A percentile compares a stretch with the other conserved stretches of the same genome.
Evolutionary conservation across 2,329 filamentous ascomycete species (phyloP).

Genomic region (Colletotrichum cuscutae): DNA sequence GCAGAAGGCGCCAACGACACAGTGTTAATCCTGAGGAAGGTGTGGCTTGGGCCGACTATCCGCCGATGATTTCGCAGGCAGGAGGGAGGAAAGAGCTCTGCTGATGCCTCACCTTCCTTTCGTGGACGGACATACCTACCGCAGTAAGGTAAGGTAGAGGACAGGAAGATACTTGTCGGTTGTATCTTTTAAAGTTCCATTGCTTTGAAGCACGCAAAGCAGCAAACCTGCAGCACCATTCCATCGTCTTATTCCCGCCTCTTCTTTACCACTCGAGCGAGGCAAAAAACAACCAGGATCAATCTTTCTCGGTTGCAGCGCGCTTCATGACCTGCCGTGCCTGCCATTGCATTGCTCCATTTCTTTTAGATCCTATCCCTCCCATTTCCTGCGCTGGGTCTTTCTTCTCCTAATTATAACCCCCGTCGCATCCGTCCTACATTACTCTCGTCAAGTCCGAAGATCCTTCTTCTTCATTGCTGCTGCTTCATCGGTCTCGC

Average conservation of each 20-base stretch:
- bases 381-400: not conserved
- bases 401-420: not conserved
- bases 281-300: not conserved
- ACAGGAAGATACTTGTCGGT: not conserved
- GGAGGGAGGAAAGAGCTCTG: not conserved
- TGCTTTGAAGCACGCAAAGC: constrained; percentile 27
- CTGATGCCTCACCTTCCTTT: not conserved
- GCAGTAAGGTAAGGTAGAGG: too few relatives aligned
- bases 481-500: not conserved
- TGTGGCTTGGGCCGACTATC: constrained; percentile 15
- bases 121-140: not conserved
- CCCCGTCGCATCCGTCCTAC: constrained; percentile 17
- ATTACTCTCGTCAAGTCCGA: not conserved
- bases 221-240: constrained; percentile 2
- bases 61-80: not conserved
- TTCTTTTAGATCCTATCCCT: not conserved
- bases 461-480: not conserved
- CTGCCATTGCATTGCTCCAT: not conserved
- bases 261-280: not conserved
- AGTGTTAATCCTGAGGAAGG: not conserved
- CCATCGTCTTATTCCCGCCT: not conserved
- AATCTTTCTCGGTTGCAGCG: not conserved
- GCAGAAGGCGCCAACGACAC: not conserved
- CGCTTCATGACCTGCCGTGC: not conserved
- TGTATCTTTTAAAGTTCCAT: not conserved